phyloP scores from a whole-genome alignment of 805 yeast species.

The Sungouiozyma intestinalis region DNA sequence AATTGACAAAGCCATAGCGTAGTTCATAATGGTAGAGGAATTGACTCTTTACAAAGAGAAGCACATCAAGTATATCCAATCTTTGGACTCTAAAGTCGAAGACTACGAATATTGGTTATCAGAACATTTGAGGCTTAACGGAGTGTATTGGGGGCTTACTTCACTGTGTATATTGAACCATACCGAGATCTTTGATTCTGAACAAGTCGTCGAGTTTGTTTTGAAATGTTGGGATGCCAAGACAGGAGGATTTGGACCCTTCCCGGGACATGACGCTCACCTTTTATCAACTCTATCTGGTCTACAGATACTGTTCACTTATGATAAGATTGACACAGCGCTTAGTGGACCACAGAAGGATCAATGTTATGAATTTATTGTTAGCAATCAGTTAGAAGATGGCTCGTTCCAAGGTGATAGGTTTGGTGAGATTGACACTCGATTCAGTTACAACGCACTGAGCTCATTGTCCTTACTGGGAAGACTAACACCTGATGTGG shows the following conservation, averaged over 20 bases:
- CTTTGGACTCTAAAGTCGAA: conserved; percentile 44
- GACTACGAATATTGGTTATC: conserved; percentile 76
- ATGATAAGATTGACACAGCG: conserved; percentile 42
- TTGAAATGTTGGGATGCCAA: conserved; percentile 47
- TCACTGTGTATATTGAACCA: conserved; percentile 56
- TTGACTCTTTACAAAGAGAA: conserved; percentile 29
- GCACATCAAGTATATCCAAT: conserved; percentile 48
- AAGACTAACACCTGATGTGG: conserved; percentile 43
- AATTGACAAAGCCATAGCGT: not conserved
- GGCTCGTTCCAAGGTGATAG: conserved; percentile 87
- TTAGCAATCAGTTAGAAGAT: conserved; percentile 28
- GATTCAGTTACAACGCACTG: conserved; percentile 78
- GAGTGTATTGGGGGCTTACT: conserved; percentile 90
- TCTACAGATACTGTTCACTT: conserved; percentile 64
- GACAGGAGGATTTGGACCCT: conserved; percentile 81
- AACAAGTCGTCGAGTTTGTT: conserved; percentile 61
- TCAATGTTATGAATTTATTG: conserved; percentile 31
- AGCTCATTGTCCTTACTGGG: conserved; percentile 65
- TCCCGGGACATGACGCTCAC: conserved; percentile 85
- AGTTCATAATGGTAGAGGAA: not conserved
- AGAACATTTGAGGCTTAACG: conserved; percentile 84
- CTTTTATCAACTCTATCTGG: conserved; percentile 78
- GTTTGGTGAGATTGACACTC: conserved; percentile 86
- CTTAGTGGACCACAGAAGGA: conserved; percentile 20
- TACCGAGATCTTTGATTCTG: conserved; percentile 44